phyloP scores from a whole-genome alignment of 345 rosid species.

The Aurinia saxatilis region DNA sequence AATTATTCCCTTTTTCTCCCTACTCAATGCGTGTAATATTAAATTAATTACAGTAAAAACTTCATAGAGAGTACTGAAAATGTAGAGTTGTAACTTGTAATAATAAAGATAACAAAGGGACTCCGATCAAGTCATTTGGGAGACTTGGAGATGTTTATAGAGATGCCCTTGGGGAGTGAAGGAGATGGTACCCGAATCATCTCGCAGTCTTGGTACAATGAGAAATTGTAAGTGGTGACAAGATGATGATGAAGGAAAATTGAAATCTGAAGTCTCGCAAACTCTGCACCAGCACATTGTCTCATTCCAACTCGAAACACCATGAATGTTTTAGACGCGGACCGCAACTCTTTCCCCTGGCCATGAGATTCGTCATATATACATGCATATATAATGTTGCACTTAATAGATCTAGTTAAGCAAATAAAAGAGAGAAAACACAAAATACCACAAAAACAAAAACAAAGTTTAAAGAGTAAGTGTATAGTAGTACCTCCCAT shows the following conservation, averaged over 20 bases:
- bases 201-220: conserved; percentile 18
- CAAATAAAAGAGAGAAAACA: no score
- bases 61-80: no score
- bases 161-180: conserved; percentile 11
- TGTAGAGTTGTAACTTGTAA: no score
- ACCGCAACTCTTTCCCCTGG: conserved; percentile 25
- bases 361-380: no score
- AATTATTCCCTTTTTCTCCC: no score
- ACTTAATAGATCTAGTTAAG: no score
- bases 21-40: no score
- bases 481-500: conserved; percentile 29
- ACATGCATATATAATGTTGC: no score
- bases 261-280: conserved; percentile 35
- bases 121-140: not conserved
- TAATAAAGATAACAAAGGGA: no score
- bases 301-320: conserved; percentile 43
- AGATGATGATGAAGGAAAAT: conserved; percentile 30
- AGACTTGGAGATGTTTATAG: conserved; percentile 3
- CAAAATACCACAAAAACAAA: no score
- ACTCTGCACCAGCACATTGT: conserved; percentile 41
- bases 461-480: no score
- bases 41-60: no score
- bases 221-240: conserved; percentile 29
- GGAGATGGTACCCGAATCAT: conserved; percentile 9
- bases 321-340: conserved; percentile 38